Conservation (phyloP, 2,329 filamentous ascomycete species). For the Diaporthe helianthi region DNA sequence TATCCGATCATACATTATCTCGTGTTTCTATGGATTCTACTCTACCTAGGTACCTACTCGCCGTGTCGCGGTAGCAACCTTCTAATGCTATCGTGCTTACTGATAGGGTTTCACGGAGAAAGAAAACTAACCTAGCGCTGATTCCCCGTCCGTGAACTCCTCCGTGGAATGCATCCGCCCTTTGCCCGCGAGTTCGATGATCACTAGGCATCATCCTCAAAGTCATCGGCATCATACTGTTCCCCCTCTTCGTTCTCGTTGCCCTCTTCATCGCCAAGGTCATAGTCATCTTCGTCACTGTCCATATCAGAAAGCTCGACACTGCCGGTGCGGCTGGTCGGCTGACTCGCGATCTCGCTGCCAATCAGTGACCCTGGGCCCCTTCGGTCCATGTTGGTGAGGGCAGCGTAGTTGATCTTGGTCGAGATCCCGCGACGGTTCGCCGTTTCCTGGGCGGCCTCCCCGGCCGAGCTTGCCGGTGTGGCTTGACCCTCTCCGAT, state of each 20-base stretch:
- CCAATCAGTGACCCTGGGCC: conserved; percentile 59
- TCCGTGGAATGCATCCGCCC: neutral
- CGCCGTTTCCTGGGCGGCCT: conserved; percentile 72
- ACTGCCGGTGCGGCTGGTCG: conserved; percentile 45
- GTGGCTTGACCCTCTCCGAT: conserved; percentile 71
- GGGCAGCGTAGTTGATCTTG: conserved; percentile 76
- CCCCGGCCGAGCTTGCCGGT: conserved; percentile 71
- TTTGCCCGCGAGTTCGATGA: neutral
- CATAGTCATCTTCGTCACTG: conserved; percentile 29
- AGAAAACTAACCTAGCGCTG: neutral
- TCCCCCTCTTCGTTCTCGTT: conserved; percentile 30
- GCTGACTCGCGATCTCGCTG: conserved; percentile 49
- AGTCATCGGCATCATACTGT: conserved; percentile 9
- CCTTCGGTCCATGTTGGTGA: conserved; percentile 58
- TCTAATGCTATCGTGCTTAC: conserved; percentile 13
- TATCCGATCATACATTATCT: neutral
- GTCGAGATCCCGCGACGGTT: conserved; percentile 74
- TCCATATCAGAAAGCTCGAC: conserved; percentile 38
- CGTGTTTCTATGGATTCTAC: neutral
- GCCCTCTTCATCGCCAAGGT: conserved; percentile 27
- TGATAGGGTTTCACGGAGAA: neutral
- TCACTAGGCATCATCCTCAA: conserved; percentile 20
- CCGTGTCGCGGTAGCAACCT: neutral
- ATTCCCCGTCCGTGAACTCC: neutral
- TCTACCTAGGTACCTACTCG: no score